Base-by-base conservation (phyloP, 306 rosid species). In the Urtica urens region DNA sequence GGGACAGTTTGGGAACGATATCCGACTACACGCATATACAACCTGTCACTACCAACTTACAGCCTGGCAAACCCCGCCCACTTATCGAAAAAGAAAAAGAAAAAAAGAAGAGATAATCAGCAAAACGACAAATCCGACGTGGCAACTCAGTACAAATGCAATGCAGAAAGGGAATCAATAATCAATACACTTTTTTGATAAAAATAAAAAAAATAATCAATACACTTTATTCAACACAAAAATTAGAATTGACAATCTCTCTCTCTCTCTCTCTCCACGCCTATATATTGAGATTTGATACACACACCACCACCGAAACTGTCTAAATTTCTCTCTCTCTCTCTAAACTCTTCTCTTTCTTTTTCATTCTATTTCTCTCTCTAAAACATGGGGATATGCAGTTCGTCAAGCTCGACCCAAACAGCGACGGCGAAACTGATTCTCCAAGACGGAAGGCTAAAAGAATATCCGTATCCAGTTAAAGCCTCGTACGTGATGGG, bases 1-100 rank as follows among this genome's bases (percentile, higher is more conserved):
- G 42, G 47, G 57, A 31, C 9, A 5, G 19, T 25, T 46, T 7
- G 0, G 10, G 7, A 38, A 44, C 19, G 3, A 6, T 2, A 1
- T 18, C 20, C 49, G 2, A 59, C 33, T 21, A 24, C 10, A 49
- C 0, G 15, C 28, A 27, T 45, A 6, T 58, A 77, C 93, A 83
- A 70, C 78, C 93, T 80, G 93, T 80, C 86, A 83, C 69, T 81
- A 70, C 74, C 82, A 63, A 69, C 75, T 52, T 60, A 78, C 96
- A 87, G 94, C 62, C 96, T 87, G 96, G 79, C 77, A 61, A 57
- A 62, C 66, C 63, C 23, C 49, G 57, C 69, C 65, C 73, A 37
- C 64, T 48, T 31, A 38, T 70, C 59, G 5, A 46, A 33, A 54
- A 55, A 3, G 13, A 7, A 9, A 62, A 33, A 38, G 16, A 13